phyloP scores from a whole-genome alignment of 768 basidiomycete species.

The Leucogyrophana mollusca region DNA sequence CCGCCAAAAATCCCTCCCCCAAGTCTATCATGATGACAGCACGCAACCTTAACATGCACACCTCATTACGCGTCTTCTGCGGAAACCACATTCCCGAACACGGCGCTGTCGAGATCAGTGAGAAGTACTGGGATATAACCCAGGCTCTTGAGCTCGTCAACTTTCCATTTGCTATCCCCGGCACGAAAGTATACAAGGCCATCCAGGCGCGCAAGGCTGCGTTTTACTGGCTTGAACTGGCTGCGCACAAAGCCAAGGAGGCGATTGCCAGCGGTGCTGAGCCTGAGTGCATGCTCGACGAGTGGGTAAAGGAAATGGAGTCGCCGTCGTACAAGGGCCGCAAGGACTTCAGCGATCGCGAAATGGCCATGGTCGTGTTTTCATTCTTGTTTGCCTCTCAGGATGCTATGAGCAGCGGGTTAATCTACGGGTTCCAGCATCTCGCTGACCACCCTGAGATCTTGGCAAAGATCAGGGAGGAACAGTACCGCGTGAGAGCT shows the following conservation, averaged over 20 bases:
- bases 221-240: constrained; percentile 74
- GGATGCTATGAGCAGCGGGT: constrained; percentile 97
- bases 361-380: constrained; percentile 97
- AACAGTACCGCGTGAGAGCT: constrained; percentile 81
- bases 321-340: constrained; percentile 70
- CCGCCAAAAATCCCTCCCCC: constrained; percentile 44
- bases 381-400: constrained; percentile 96
- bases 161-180: constrained; percentile 93
- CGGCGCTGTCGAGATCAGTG: constrained; percentile 77
- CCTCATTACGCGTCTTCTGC: constrained; percentile 94
- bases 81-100: constrained; percentile 84
- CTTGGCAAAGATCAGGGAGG: constrained; percentile 83
- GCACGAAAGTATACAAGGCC: constrained; percentile 94
- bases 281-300: constrained; percentile 88
- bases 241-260: constrained; percentile 76
- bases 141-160: constrained; percentile 96
- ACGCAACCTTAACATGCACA: constrained; percentile 95
- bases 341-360: constrained; percentile 85
- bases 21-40: constrained; percentile 85
- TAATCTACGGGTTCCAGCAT: constrained; percentile 97
- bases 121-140: constrained; percentile 97
- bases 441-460: constrained; percentile 90
- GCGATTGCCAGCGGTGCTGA: constrained; percentile 79
- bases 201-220: constrained; percentile 88
- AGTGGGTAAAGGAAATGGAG: constrained; percentile 79